Base-by-base conservation (phyloP, 78 protist genomes). In the Dictyostelium firmibasis region DNA sequence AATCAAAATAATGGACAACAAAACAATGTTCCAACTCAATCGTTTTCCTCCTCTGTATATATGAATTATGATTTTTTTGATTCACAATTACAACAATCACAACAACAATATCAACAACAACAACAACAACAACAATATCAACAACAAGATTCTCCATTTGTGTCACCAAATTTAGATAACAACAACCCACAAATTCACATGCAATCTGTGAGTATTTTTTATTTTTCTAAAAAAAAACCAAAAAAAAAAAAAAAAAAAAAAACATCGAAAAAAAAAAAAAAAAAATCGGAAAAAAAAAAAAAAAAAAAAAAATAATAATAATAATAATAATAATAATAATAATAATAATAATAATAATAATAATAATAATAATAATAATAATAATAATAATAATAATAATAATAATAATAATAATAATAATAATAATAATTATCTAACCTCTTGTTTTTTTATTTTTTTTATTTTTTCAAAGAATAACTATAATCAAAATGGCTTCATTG, bases 11-110 rank as follows among this genome's bases (percentile, higher is more conserved):
- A 62, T 62, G 70, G 70, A 62, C 70, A 62, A 62, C 70, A 62
- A 62, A 50, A 50, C 74, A 64, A 2, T 64, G 31, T 25, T 64
- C 33, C 74, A 64, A 64, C 74, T 25, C 74, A 64, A 25, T 27
- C 33, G 13, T 69, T 69, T 69, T 69, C 76, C 25, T n/a, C 76
- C 33, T n/a, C 76, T 27, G 76, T 69, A 27, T 69, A 69, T 69
- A 69, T 69, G 76, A 69, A 69, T 69, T 69, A 69, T 29, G 76
- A 69, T 69, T 69, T 69, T 69, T 29, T 69, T 27, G 76, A 69
- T 27, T 27, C 76, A 29, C 76, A 69, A 69, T n/a, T 29, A 11
- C 3, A 13, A 69, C 25, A 69, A n/a, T 35, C 33, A 20, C 76
- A 69, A 13, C 76, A 69, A 11, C 76, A 69, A 64, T 25, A 7